A percentile compares a stretch with the other conserved stretches of the same genome.
These are phyloP conservation scores for Colletotrichum tanaceti DNA, from an alignment of 2,329 filamentous ascomycete species.

Conservation along the genomic window DNA sequence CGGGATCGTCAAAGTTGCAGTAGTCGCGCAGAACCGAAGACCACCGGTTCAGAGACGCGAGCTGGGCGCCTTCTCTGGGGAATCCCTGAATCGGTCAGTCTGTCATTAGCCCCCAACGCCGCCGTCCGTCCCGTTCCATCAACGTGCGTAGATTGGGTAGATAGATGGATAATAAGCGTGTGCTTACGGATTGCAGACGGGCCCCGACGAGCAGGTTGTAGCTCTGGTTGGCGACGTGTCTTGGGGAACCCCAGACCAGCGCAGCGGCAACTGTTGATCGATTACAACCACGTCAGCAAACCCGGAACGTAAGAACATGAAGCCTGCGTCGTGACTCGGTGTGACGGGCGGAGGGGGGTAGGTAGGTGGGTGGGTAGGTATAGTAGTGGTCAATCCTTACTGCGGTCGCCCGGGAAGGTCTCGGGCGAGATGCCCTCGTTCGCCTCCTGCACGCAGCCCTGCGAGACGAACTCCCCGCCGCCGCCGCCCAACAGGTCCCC, in stretches of 20 bases:
- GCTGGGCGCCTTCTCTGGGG: constrained; percentile 27
- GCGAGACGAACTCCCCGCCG: constrained; percentile 48
- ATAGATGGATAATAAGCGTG: too few relatives aligned
- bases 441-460: constrained; percentile 46
- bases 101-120: neutral
- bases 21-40: constrained; percentile 45
- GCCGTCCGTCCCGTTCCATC: neutral
- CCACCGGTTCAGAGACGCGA: constrained; percentile 22
- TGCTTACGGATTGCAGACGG: constrained; percentile 34
- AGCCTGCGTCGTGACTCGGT: too few relatives aligned
- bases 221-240: constrained; percentile 49
- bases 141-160: too few relatives aligned
- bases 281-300: neutral
- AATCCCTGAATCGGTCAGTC: constrained; percentile 19
- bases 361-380: too few relatives aligned
- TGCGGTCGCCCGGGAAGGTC: constrained; percentile 47
- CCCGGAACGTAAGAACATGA: too few relatives aligned
- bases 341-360: too few relatives aligned
- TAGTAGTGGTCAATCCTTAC: constrained; percentile 42
- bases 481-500: constrained; percentile 51
- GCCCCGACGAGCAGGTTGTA: constrained; percentile 48
- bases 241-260: constrained; percentile 49
- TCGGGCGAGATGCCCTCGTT: constrained; percentile 44
- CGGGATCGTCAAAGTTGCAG: constrained; percentile 52
- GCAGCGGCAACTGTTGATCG: constrained; percentile 47